Evolutionary conservation across 1,284 basidiomycete species (phyloP).

Genomic region (Inonotus hispidus): DNA sequence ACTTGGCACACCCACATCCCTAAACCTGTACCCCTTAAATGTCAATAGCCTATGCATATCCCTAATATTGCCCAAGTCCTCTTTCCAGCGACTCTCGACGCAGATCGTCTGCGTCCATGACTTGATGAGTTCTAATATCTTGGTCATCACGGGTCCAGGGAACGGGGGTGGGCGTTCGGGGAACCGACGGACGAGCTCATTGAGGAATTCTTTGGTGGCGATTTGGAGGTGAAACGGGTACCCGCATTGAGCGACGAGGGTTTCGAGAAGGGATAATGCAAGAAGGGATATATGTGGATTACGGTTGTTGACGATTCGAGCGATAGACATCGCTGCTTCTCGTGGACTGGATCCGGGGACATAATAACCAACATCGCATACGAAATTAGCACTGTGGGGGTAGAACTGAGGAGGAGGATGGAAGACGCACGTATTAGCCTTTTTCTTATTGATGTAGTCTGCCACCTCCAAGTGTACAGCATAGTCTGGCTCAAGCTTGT

Average conservation of each 20-base stretch:
- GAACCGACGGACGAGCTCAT: conserved; percentile 96
- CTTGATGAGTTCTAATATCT: conserved; percentile 91
- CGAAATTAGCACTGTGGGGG: background rate
- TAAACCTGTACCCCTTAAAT: conserved; percentile 96
- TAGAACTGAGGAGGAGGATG: background rate
- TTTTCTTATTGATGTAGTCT: conserved; percentile 90
- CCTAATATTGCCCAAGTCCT: conserved; percentile 94
- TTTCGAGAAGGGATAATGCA: conserved; percentile 82
- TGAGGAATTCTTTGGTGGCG: conserved; percentile 97
- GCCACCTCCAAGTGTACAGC: conserved; percentile 91
- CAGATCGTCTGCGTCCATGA: conserved; percentile 97
- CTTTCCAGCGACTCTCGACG: conserved; percentile 85
- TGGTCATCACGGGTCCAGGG: conserved; percentile 90
- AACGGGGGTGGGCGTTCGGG: conserved; percentile 96
- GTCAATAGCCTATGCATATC: conserved; percentile 96
- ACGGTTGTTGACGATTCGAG: conserved; percentile 81
- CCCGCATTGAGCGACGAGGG: conserved; percentile 92
- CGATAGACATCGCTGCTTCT: conserved; percentile 82
- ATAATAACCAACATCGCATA: background rate
- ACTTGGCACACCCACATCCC: conserved; percentile 47
- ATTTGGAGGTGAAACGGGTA: conserved; percentile 98
- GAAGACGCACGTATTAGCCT: conserved; percentile 84
- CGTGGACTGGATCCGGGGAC: conserved; percentile 54
- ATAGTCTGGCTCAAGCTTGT: conserved; percentile 85
- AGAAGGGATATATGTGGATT: conserved; percentile 88